Evolutionary conservation across 768 basidiomycete species (phyloP).

Genomic region (Russula vinacea): DNA sequence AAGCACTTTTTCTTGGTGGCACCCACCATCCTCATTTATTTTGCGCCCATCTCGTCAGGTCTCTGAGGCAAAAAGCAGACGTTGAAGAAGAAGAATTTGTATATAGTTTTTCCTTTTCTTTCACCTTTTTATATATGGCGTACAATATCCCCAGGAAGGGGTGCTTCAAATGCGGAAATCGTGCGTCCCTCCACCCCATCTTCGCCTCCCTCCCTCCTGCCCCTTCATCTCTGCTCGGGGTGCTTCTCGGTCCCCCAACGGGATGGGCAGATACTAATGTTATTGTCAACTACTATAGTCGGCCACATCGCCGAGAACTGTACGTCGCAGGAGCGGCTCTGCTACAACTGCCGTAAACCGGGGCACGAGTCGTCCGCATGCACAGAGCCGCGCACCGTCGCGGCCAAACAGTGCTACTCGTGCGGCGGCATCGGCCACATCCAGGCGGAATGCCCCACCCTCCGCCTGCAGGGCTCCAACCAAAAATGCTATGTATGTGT

Average conservation of each 20-base stretch:
- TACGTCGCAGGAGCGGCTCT: constrained; percentile 81
- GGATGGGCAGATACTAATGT: constrained; percentile 14
- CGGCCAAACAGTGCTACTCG: constrained; percentile 88
- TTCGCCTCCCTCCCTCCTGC: constrained; percentile 1
- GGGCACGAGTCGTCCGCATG: constrained; percentile 90
- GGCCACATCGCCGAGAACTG: constrained; percentile 94
- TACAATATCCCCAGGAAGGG: constrained; percentile 83
- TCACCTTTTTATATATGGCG: constrained; percentile 55
- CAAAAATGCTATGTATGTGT: constrained; percentile 87
- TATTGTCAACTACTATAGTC: constrained; percentile 46
- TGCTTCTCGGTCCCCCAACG: constrained; percentile 1
- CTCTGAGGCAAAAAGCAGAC: constrained; percentile 6
- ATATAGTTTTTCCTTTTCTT: constrained; percentile 17
- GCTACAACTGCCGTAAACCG: constrained; percentile 94
- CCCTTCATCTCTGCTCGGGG: neutral
- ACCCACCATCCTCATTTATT: constrained; percentile 11
- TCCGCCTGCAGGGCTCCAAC: constrained; percentile 63
- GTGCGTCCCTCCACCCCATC: constrained; percentile 47
- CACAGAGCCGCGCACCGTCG: constrained; percentile 75
- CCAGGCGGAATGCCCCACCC: constrained; percentile 80
- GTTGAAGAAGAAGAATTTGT: constrained; percentile 14
- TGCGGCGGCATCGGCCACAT: constrained; percentile 92
- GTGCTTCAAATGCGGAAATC: constrained; percentile 91
- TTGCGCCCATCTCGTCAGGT: neutral
- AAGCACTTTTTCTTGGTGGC: neutral